phyloP scores from a whole-genome alignment of 1,139 yeast genomes.

The Geotrichum cucujoidarum region DNA sequence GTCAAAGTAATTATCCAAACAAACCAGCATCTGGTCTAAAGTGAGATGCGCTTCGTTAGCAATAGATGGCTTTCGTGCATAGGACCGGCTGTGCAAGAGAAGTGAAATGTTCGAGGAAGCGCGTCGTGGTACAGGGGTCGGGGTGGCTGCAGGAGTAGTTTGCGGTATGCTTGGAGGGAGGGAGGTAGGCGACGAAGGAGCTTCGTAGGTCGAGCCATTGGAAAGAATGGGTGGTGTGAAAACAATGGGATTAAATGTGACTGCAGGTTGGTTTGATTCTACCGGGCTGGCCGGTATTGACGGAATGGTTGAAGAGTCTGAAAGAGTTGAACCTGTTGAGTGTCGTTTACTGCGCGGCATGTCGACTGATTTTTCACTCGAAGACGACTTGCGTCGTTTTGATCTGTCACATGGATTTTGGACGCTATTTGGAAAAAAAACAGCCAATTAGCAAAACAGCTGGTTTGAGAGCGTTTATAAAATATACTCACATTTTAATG shows the following conservation, averaged over 20 bases:
- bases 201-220: slow-evolving; percentile 7
- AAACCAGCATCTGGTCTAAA: slow-evolving; percentile 24
- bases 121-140: neutral
- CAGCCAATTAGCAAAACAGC: neutral
- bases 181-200: neutral
- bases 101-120: neutral
- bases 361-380: neutral
- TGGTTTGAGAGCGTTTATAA: neutral
- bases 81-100: neutral
- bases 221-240: slow-evolving; percentile 16
- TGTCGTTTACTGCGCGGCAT: neutral
- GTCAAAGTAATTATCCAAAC: slow-evolving; percentile 22
- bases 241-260: slow-evolving; percentile 9
- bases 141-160: neutral
- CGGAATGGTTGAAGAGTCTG: neutral
- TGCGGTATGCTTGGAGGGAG: neutral
- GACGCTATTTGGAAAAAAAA: neutral
- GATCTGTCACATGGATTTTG: slow-evolving; percentile 8
- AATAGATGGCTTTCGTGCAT: neutral
- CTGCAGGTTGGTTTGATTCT: neutral
- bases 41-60: slow-evolving; percentile 17
- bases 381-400: slow-evolving; percentile 10
- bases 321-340: neutral
- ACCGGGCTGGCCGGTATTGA: neutral
- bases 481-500: slow-evolving; percentile 22